Conservation (phyloP, 2,329 filamentous ascomycete genomes). For the Aspergillus melleus region DNA sequence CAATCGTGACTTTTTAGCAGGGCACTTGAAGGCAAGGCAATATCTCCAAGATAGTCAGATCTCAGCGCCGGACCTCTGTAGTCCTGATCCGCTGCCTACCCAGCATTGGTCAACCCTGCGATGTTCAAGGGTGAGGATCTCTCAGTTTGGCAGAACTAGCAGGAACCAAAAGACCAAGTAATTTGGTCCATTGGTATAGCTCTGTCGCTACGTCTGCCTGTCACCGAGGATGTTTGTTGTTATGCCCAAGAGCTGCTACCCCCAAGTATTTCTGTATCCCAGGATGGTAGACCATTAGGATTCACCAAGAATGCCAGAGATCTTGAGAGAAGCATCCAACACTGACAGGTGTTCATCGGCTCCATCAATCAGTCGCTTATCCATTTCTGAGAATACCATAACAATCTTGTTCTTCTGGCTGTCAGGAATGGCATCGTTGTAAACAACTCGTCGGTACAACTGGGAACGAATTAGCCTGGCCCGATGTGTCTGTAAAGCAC, state of each 20-base stretch:
- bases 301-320: constrained; percentile 67
- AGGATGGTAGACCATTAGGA: constrained; percentile 11
- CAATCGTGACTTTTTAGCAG: constrained; percentile 14
- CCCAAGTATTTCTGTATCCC: not conserved
- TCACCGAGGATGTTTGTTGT: not conserved
- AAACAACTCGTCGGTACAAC: constrained; percentile 73
- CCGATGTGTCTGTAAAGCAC: not conserved
- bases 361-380: constrained; percentile 92
- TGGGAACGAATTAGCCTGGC: constrained; percentile 14
- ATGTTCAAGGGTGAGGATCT: not conserved
- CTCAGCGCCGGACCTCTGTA: not conserved
- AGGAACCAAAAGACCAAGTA: not conserved
- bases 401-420: constrained; percentile 88
- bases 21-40: not conserved
- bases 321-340: constrained; percentile 77
- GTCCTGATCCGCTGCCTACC: not conserved
- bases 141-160: not conserved
- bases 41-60: not conserved
- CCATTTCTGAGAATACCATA: constrained; percentile 85
- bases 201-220: not conserved
- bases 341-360: constrained; percentile 93
- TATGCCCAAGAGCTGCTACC: not conserved
- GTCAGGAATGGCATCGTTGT: constrained; percentile 80
- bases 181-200: not conserved
- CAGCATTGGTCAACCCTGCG: not conserved